Conservation (phyloP, 345 rosid species). For the Populus davidiana region DNA sequence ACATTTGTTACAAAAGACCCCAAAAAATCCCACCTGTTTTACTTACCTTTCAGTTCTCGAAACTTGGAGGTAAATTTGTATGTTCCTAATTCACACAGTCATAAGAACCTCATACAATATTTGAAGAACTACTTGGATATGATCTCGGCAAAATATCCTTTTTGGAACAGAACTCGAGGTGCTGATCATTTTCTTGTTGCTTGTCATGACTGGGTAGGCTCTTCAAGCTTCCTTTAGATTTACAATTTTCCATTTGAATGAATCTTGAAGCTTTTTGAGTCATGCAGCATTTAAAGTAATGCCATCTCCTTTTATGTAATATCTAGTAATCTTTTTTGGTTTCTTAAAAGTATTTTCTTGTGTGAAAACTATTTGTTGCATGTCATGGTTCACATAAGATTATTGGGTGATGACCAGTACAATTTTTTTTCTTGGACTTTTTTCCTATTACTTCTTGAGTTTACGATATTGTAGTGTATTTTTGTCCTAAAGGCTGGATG, state of each 20-base stretch:
- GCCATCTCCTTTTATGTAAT: background rate
- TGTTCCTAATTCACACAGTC: slow-evolving; percentile 66
- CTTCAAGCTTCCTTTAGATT: slow-evolving; percentile 13
- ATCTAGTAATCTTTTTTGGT: background rate
- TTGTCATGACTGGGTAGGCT: slow-evolving; percentile 94
- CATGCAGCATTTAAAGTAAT: background rate
- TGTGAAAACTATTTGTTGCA: background rate
- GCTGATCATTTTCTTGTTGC: slow-evolving; percentile 92
- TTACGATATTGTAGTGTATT: background rate
- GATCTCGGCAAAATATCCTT: slow-evolving; percentile 58
- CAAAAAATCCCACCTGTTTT: slow-evolving; percentile 76
- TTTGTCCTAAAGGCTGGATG: background rate
- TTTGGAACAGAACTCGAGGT: slow-evolving; percentile 91
- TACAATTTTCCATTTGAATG: background rate
- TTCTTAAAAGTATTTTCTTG: background rate
- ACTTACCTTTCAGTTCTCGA: slow-evolving; percentile 87
- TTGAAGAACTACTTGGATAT: slow-evolving; percentile 59
- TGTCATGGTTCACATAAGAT: background rate
- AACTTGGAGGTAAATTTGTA: slow-evolving; percentile 69
- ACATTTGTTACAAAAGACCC: slow-evolving; percentile 58
- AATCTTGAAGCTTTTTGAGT: background rate
- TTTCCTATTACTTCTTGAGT: background rate
- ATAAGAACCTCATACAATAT: slow-evolving; percentile 53
- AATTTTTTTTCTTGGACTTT: background rate
- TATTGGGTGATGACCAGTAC: background rate